Base-by-base conservation (phyloP, 179 eudicot genomes). In the Silene noctiflora region DNA sequence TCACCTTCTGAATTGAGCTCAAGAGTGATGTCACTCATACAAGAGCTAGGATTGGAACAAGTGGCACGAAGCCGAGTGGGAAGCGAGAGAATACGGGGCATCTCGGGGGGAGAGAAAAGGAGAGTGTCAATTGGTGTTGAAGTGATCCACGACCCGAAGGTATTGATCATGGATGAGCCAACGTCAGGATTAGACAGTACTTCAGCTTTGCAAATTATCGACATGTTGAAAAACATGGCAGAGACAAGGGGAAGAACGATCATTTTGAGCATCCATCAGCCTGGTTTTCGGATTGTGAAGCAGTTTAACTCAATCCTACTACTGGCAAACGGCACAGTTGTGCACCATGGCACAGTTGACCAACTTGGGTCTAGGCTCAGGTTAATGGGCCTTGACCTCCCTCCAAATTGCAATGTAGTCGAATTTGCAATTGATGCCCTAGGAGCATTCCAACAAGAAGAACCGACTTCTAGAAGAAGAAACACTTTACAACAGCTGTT, bases 381-480 rank as follows among this genome's bases (percentile, higher is more conserved):
- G 60, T 85, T 83, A 8, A 86, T 93, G 88, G 96, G 92, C 27
- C 74, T 91, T 0, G 81, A 86, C 21, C 84, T 87, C 31, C 99
- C 98, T 13, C 81, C 83, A 56, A 93, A 89, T 56, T 88, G 91
- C 74, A 93, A 95, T 31, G 71, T 91, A 0, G 78, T 95, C 16
- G 99, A 95, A 80, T 95, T 91, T n/a, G 98, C 99, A 7, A 93
- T 95, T 7, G 99, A 95, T 42, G 90, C 96, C 14, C 84, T 93
- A 14, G 94, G 90, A 33, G 64, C 85, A 35, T 78, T 91, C n/a
- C 73, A 80, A 14, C 83, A 87, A 31, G 84, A 81, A 53, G 82
- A 81, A 56, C 69, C 78, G 58, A 72, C 73, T 69, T 64, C 68
- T 53, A 44, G 74, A 69, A 78, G 64, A 19, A 68, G 85, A 8